phyloP scores from a whole-genome alignment of 1,139 yeast species.

The Taphrina communis region DNA sequence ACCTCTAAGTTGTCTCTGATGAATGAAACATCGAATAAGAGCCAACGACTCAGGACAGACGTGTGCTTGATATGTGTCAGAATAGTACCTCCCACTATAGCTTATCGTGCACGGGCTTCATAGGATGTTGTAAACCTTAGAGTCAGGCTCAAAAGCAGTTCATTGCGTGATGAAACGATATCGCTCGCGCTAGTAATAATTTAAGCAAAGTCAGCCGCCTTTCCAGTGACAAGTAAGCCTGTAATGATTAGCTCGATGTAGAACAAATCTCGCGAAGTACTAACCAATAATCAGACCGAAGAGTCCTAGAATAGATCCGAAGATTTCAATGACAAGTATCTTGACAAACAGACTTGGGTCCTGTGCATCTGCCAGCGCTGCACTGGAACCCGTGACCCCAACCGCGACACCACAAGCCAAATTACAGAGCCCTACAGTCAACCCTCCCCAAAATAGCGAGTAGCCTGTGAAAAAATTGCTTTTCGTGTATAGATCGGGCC shows the following conservation, averaged over 20 bases:
- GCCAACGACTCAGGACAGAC: too few species aligned
- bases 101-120: too few species aligned
- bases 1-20: too few species aligned
- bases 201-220: constrained; percentile 36
- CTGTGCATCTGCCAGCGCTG: constrained; percentile 98
- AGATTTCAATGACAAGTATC: constrained; percentile 91
- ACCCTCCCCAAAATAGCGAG: constrained; percentile 97
- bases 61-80: too few species aligned
- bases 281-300: constrained; percentile 55
- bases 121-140: too few species aligned
- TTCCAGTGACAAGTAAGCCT: constrained; percentile 40
- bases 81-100: too few species aligned
- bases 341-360: constrained; percentile 93
- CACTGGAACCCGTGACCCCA: constrained; percentile 97
- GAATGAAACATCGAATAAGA: too few species aligned
- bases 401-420: constrained; percentile 97
- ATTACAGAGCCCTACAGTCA: constrained; percentile 92
- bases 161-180: not conserved
- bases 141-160: too few species aligned
- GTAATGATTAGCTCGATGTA: not conserved
- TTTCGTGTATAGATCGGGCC: constrained; percentile 68
- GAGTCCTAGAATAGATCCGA: constrained; percentile 93
- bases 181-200: constrained; percentile 1
- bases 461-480: constrained; percentile 89
- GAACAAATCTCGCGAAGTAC: not conserved